These are phyloP conservation scores for Termitomyces sp. DNA, from an alignment of 768 basidiomycete species.

Conservation along the genomic window DNA sequence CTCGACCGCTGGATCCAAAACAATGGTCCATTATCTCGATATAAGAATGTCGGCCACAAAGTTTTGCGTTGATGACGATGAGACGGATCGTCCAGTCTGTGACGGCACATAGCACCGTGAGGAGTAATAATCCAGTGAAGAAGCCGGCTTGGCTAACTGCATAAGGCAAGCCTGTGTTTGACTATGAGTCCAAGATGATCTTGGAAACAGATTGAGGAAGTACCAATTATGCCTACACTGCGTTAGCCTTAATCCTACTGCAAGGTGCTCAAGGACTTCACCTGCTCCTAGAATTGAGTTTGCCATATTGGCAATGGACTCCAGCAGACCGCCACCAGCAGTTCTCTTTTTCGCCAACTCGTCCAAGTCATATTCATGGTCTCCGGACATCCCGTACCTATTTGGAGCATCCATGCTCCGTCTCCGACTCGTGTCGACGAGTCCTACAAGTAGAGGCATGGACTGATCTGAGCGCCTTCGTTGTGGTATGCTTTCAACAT, in stretches of 20 bases:
- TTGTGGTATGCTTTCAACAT: constrained; percentile 21
- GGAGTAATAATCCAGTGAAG: constrained; percentile 77
- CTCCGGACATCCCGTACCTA: constrained; percentile 24
- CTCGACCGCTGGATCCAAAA: constrained; percentile 88
- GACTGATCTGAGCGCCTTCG: constrained; percentile 41
- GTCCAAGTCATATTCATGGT: constrained; percentile 56
- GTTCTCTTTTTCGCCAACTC: constrained; percentile 61
- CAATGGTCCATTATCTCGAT: constrained; percentile 93
- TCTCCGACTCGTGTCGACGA: constrained; percentile 56
- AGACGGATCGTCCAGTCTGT: constrained; percentile 99
- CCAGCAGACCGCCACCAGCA: constrained; percentile 69
- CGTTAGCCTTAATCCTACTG: constrained; percentile 3
- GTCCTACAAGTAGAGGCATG: constrained; percentile 76
- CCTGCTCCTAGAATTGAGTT: constrained; percentile 96
- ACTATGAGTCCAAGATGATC: constrained; percentile 7
- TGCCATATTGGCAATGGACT: constrained; percentile 90
- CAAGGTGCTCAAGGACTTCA: constrained; percentile 26
- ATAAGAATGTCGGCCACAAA: constrained; percentile 88
- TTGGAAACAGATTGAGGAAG: background rate
- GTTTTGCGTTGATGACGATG: constrained; percentile 92
- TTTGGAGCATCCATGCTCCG: constrained; percentile 52
- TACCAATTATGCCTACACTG: constrained; percentile 22
- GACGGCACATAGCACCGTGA: constrained; percentile 72
- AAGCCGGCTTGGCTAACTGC: constrained; percentile 94
- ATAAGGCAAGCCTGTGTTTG: constrained; percentile 75